Percentiles rank a stretch among this genome's conserved stretches.
Conservation (phyloP, 305 asterid species). For the Ilex paraguariensis region DNA sequence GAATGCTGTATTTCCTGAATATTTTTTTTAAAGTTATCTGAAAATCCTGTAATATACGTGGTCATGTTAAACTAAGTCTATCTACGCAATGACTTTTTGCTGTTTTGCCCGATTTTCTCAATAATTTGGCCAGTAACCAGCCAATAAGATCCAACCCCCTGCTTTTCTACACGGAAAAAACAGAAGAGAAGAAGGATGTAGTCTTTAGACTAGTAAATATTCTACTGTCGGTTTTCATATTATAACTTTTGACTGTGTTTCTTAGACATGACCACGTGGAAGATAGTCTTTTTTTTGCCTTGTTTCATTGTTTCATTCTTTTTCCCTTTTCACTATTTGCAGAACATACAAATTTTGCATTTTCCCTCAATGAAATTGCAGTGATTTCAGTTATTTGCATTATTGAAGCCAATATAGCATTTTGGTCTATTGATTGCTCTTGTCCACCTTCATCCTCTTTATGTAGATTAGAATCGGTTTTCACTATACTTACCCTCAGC, state of each 20-base stretch:
- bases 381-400: background rate
- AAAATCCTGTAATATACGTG: background rate
- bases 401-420: background rate
- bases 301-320: background rate
- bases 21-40: background rate
- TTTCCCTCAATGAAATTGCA: background rate
- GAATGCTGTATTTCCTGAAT: too few relatives aligned
- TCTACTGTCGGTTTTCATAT: too few relatives aligned
- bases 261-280: background rate
- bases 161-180: background rate
- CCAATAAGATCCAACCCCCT: background rate
- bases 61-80: background rate
- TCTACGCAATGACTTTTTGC: too few relatives aligned
- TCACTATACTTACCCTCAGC: constrained; percentile 5
- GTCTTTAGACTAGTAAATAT: background rate
- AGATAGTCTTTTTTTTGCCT: background rate
- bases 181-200: background rate
- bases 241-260: background rate
- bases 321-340: background rate
- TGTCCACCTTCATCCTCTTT: constrained; percentile 12
- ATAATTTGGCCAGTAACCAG: background rate
- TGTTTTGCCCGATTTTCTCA: background rate
- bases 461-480: constrained; percentile 2
- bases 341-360: background rate
- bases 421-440: too few relatives aligned